phyloP scores from a whole-genome alignment of 1,284 basidiomycete species.

The Heliocybe sulcata region DNA sequence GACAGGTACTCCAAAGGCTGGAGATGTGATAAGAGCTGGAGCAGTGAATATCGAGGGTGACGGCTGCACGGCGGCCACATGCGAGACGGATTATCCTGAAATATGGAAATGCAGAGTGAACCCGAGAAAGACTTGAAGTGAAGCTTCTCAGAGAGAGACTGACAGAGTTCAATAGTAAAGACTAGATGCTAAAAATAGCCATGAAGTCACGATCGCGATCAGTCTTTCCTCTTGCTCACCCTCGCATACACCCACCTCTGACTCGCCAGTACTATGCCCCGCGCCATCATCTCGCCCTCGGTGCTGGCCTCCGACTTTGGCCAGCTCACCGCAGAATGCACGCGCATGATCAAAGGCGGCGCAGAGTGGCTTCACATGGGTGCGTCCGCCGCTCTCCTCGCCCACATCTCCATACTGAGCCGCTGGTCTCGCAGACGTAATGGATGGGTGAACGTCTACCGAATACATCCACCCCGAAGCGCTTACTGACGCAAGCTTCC shows the following conservation, averaged over 20 bases:
- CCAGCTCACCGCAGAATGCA: constrained; percentile 86
- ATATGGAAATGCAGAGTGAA: too few relatives aligned
- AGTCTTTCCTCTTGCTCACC: constrained; percentile 7
- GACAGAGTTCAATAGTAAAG: background rate
- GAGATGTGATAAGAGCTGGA: too few relatives aligned
- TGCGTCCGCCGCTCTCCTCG: constrained; percentile 26
- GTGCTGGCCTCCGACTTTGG: constrained; percentile 95
- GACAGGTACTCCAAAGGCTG: too few relatives aligned
- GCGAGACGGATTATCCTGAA: too few relatives aligned
- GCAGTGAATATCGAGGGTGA: too few relatives aligned
- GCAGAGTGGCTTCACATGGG: constrained; percentile 98
- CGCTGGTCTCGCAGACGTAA: constrained; percentile 68
- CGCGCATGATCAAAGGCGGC: constrained; percentile 86
- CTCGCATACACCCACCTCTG: constrained; percentile 2
- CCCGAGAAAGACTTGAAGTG: too few relatives aligned
- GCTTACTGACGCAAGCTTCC: constrained; percentile 12
- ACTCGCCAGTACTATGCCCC: constrained; percentile 49
- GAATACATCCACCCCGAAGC: background rate
- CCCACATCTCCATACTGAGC: constrained; percentile 2
- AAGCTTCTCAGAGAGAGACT: too few relatives aligned
- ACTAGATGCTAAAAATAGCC: background rate
- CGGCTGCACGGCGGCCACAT: too few relatives aligned
- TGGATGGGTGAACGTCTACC: constrained; percentile 75
- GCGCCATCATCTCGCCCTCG: constrained; percentile 85
- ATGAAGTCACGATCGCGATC: background rate